These are phyloP conservation scores for Cicer judaicum DNA, from an alignment of 306 rosid species.

Conservation along the genomic window DNA sequence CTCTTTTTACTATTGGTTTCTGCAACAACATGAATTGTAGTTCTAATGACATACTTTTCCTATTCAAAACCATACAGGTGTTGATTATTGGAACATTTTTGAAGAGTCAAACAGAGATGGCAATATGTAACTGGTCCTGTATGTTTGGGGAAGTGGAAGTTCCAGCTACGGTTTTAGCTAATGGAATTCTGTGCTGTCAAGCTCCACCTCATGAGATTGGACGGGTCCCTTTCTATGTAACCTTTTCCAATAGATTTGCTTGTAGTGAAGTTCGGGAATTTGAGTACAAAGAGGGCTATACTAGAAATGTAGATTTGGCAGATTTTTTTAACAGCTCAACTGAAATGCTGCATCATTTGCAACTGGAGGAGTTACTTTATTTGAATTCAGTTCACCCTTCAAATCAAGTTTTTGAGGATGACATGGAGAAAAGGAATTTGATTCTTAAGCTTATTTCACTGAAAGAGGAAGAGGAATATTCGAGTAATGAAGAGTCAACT, in stretches of 20 bases:
- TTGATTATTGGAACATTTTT: constrained; percentile 74
- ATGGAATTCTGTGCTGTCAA: constrained; percentile 75
- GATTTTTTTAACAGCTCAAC: constrained; percentile 48
- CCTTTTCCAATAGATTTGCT: constrained; percentile 87
- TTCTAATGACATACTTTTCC: constrained; percentile 28
- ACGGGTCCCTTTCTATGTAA: constrained; percentile 80
- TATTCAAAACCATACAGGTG: constrained; percentile 59
- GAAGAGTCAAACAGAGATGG: constrained; percentile 56
- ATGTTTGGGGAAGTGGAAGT: constrained; percentile 97
- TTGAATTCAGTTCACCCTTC: constrained; percentile 46
- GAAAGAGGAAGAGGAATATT: constrained; percentile 72
- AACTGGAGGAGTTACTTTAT: constrained; percentile 63
- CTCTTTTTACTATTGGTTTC: constrained; percentile 25
- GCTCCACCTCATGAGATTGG: constrained; percentile 79
- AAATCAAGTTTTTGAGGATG: constrained; percentile 46
- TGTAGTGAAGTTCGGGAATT: constrained; percentile 93
- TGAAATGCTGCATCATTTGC: constrained; percentile 61
- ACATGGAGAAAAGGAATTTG: constrained; percentile 55
- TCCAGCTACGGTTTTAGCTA: constrained; percentile 74
- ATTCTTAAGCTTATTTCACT: constrained; percentile 66
- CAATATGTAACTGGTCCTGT: constrained; percentile 72
- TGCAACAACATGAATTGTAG: constrained; percentile 24
- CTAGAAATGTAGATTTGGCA: constrained; percentile 49
- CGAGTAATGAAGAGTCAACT: constrained; percentile 50
- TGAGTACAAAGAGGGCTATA: constrained; percentile 58